phyloP scores from a whole-genome alignment of 2,329 filamentous ascomycete genomes.

The Xylariaceae sp. region DNA sequence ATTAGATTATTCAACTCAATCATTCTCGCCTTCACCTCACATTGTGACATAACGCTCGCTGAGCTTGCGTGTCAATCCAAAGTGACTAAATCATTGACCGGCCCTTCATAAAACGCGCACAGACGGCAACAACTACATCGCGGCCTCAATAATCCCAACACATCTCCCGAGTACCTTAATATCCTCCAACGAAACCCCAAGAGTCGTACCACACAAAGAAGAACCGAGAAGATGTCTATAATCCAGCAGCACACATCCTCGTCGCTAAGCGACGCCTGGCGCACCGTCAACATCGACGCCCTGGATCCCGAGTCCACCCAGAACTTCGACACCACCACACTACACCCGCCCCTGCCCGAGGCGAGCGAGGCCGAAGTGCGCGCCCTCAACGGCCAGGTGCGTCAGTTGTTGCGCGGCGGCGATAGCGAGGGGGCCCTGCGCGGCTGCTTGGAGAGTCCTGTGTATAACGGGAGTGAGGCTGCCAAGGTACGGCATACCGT shows the following conservation, averaged over 20 bases:
- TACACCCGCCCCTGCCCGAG: slow-evolving; percentile 72
- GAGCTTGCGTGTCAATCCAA: no score
- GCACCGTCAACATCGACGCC: slow-evolving; percentile 91
- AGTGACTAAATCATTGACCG: no score
- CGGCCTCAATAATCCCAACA: no score
- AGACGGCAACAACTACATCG: no score
- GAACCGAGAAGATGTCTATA: slow-evolving; percentile 52
- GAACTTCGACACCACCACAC: slow-evolving; percentile 86
- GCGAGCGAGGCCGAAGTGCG: slow-evolving; percentile 75
- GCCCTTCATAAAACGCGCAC: no score
- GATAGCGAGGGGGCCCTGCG: slow-evolving; percentile 84
- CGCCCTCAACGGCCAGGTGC: slow-evolving; percentile 72
- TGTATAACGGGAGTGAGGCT: slow-evolving; percentile 60
- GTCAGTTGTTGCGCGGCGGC: slow-evolving; percentile 81
- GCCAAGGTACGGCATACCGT: slow-evolving; percentile 49
- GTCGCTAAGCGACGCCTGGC: slow-evolving; percentile 63
- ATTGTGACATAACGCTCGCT: no score
- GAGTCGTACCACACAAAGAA: background rate
- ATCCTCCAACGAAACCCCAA: no score
- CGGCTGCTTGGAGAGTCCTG: slow-evolving; percentile 78
- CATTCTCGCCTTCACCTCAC: no score
- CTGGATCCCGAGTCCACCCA: slow-evolving; percentile 82
- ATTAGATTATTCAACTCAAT: no score
- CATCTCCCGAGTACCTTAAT: no score
- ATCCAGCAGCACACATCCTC: slow-evolving; percentile 61